Percentiles rank a stretch among this genome's conserved stretches.
These are phyloP conservation scores for Pythium guiyangense DNA, from an alignment of 352 stramenopile genomes.

Conservation along the genomic window DNA sequence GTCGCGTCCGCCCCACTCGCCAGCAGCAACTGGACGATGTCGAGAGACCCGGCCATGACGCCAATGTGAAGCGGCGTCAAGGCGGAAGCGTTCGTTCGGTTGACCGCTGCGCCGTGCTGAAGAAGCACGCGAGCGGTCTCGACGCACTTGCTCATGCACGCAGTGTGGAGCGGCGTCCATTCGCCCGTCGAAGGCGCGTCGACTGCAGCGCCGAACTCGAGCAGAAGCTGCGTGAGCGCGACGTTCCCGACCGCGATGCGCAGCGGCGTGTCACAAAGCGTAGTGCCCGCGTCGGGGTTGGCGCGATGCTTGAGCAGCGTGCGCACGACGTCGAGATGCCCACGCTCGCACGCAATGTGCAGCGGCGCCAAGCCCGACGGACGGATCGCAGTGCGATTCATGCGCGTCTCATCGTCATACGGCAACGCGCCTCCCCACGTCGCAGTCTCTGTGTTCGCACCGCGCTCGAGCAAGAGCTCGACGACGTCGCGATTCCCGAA, in stretches of 20 bases:
- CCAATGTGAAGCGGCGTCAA: no score
- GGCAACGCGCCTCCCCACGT: no score
- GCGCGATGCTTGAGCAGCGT: background rate
- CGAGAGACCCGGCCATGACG: no score
- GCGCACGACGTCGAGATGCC: background rate
- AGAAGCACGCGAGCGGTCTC: background rate
- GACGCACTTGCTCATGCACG: background rate
- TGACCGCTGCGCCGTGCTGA: background rate
- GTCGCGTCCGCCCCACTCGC: no score
- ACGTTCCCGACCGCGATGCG: background rate
- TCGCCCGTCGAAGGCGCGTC: background rate
- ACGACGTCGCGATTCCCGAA: no score
- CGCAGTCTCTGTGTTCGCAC: no score
- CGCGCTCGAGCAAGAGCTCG: no score
- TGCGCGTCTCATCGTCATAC: no score
- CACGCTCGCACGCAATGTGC: background rate
- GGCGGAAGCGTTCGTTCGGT: no score
- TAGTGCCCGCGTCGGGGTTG: background rate
- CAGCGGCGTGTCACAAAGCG: background rate
- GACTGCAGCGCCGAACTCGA: background rate
- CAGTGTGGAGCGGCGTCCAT: background rate
- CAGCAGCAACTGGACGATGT: no score
- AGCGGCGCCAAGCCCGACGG: no score
- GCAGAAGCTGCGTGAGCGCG: background rate
- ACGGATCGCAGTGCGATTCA: no score